These are phyloP conservation scores for Verticillium nubilum DNA, from an alignment of 2,329 filamentous ascomycete genomes.

Conservation along the genomic window DNA sequence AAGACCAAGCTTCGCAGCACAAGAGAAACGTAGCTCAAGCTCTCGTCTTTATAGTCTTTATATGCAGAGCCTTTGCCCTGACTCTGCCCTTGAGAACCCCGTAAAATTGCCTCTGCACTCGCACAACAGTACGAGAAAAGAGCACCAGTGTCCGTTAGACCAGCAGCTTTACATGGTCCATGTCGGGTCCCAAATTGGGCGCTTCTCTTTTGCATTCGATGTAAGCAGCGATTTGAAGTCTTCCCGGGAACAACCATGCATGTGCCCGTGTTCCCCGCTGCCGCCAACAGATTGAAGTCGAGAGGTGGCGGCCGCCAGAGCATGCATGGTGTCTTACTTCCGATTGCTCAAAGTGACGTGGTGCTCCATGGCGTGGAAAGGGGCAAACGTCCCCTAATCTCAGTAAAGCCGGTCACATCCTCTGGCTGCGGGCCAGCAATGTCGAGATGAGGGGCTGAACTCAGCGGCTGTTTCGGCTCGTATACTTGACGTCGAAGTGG, in stretches of 20 bases:
- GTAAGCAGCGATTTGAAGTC: neutral
- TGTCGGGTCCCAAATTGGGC: neutral
- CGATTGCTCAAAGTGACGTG: neutral
- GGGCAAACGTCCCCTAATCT: neutral
- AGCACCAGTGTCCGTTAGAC: constrained; percentile 1
- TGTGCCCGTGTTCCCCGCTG: neutral
- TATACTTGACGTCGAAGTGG: neutral
- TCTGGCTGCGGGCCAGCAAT: neutral
- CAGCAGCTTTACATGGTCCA: neutral
- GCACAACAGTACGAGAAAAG: neutral
- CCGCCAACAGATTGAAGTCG: neutral
- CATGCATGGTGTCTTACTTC: constrained; percentile 1
- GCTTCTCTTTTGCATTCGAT: neutral
- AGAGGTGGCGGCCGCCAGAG: neutral
- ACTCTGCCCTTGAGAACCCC: neutral
- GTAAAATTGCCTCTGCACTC: neutral
- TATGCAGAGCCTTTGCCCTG: neutral
- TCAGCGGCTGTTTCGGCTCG: neutral
- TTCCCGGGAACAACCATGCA: neutral
- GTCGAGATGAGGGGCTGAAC: neutral
- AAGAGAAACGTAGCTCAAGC: neutral
- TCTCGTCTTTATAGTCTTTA: neutral
- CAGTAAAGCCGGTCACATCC: neutral
- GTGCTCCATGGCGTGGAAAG: neutral
- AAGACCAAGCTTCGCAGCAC: neutral